Percentiles rank a stretch among this genome's conserved stretches.
Conservation (phyloP, 83 land plant genomes). For the Isoetes engelmannii region DNA sequence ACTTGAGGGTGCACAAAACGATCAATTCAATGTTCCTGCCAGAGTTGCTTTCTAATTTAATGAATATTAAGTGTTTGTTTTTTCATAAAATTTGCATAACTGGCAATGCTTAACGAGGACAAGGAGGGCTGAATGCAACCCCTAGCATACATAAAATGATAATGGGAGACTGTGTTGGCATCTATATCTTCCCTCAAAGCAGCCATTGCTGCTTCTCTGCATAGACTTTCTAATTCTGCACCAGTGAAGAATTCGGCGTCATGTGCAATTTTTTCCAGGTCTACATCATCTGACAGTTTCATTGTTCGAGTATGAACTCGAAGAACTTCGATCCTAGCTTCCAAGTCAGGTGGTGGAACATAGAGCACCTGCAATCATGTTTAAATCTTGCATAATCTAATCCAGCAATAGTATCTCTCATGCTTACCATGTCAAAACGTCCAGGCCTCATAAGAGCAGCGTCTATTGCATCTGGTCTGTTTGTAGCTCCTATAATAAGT, state of each 20-base stretch:
- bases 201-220: conserved; percentile 69
- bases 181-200: conserved; percentile 58
- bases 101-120: conserved; percentile 30
- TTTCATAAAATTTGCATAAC: conserved; percentile 34
- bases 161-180: conserved; percentile 38
- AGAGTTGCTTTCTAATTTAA: neutral
- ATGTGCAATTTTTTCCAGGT: conserved; percentile 44
- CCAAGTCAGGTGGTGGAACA: conserved; percentile 71
- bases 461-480: conserved; percentile 81
- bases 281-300: conserved; percentile 45
- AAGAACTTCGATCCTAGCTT: conserved; percentile 56
- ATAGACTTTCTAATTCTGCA: conserved; percentile 58
- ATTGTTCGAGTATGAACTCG: conserved; percentile 56
- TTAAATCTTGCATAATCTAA: neutral
- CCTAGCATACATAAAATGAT: conserved; percentile 45
- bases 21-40: too few relatives aligned
- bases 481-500: conserved; percentile 86
- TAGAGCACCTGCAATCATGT: conserved; percentile 45
- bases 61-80: neutral
- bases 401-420: neutral
- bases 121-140: conserved; percentile 37
- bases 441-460: conserved; percentile 89
- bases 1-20: too few relatives aligned
- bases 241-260: conserved; percentile 58
- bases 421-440: conserved; percentile 77